A percentile compares a stretch with the other conserved stretches of the same genome.
These are phyloP conservation scores for Strobilomyces echinocephalus DNA, from an alignment of 768 basidiomycete genomes.

Conservation along the genomic window DNA sequence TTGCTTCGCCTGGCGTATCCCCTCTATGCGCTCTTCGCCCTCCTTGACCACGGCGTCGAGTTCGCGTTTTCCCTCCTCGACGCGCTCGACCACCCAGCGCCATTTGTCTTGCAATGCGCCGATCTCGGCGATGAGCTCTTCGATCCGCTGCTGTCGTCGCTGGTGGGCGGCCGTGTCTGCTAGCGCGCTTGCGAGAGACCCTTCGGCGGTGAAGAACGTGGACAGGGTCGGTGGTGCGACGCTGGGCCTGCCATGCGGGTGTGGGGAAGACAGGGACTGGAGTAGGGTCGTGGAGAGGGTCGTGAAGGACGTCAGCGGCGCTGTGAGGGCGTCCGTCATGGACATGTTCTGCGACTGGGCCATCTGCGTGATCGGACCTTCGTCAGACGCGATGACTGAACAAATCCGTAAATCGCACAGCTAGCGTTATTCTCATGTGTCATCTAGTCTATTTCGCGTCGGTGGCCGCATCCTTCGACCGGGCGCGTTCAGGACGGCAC, in stretches of 20 bases:
- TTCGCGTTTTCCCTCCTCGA: conserved; percentile 63
- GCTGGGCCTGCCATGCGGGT: conserved; percentile 30
- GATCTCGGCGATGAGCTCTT: conserved; percentile 67
- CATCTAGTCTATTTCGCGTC: too few relatives aligned
- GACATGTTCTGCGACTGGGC: conserved; percentile 15
- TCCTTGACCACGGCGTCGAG: conserved; percentile 68
- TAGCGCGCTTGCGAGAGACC: conserved; percentile 59
- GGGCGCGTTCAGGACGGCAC: too few relatives aligned
- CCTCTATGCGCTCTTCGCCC: conserved; percentile 66
- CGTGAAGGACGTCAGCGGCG: conserved; percentile 59
- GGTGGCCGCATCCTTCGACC: too few relatives aligned
- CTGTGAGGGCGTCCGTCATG: conserved; percentile 60
- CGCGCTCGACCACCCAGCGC: conserved; percentile 60
- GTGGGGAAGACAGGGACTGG: conserved; percentile 64
- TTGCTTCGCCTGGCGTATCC: conserved; percentile 68
- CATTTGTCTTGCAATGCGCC: conserved; percentile 61
- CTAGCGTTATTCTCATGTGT: too few relatives aligned
- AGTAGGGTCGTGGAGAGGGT: conserved; percentile 65
- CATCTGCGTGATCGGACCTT: background rate
- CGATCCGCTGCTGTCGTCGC: conserved; percentile 69
- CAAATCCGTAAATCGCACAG: too few relatives aligned
- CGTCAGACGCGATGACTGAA: too few relatives aligned
- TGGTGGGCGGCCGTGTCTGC: conserved; percentile 68
- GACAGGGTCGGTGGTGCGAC: conserved; percentile 42
- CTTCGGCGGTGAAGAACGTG: conserved; percentile 61